These are phyloP conservation scores for Pleurotus citrinopileatus DNA, from an alignment of 768 basidiomycete genomes.

Conservation along the genomic window DNA sequence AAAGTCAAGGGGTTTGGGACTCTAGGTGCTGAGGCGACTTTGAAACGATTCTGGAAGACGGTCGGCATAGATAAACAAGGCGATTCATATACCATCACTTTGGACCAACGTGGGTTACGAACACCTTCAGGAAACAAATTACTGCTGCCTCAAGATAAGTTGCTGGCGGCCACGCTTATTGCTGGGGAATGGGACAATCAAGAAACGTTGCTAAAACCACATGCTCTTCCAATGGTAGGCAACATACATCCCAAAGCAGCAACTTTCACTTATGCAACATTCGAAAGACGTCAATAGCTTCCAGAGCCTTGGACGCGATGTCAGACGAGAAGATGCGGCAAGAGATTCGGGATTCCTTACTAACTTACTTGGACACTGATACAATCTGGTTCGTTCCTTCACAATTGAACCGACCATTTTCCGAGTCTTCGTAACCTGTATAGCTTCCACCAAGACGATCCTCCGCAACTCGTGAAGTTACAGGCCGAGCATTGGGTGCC, in stretches of 20 bases:
- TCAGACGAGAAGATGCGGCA: constrained; percentile 49
- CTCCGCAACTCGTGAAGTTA: constrained; percentile 69
- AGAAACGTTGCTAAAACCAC: constrained; percentile 78
- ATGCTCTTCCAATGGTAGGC: constrained; percentile 86
- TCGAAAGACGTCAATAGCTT: constrained; percentile 80
- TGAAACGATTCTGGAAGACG: constrained; percentile 92
- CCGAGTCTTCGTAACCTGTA: constrained; percentile 6
- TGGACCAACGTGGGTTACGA: constrained; percentile 84
- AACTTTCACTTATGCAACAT: constrained; percentile 11
- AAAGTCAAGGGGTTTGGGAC: constrained; percentile 4
- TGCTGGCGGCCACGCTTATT: constrained; percentile 77
- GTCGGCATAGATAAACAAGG: constrained; percentile 70
- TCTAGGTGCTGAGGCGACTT: constrained; percentile 79
- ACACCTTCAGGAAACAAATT: constrained; percentile 84
- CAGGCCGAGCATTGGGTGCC: constrained; percentile 90
- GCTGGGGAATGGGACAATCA: constrained; percentile 98
- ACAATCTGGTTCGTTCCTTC: constrained; percentile 69
- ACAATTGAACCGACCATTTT: constrained; percentile 2
- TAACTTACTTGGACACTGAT: constrained; percentile 92
- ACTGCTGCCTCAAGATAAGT: constrained; percentile 65
- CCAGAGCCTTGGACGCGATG: constrained; percentile 86
- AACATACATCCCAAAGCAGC: not conserved
- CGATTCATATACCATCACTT: constrained; percentile 56
- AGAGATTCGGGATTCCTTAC: constrained; percentile 64
- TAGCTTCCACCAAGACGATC: constrained; percentile 83